Conservation (phyloP, 2,329 filamentous ascomycete species). For the Alternaria ethzedia region DNA sequence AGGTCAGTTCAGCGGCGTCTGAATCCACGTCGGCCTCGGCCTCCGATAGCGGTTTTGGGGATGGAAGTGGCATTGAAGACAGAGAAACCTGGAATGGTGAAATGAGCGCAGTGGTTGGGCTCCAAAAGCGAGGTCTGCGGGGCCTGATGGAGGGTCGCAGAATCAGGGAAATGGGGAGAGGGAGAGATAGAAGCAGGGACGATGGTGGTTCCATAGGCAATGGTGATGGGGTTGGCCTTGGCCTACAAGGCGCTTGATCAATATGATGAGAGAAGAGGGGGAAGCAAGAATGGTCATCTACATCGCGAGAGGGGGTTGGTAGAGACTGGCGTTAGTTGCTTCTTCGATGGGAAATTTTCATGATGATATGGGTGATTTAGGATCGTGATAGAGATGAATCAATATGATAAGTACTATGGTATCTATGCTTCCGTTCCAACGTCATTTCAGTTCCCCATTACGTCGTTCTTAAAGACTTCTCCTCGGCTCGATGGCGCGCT, state of each 20-base stretch:
- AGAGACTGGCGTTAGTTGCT: background rate
- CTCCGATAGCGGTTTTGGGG: conserved; percentile 43
- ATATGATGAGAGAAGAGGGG: background rate
- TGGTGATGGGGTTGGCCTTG: conserved; percentile 37
- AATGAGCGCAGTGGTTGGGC: conserved; percentile 86
- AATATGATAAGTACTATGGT: background rate
- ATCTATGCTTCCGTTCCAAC: background rate
- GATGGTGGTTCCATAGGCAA: conserved; percentile 26
- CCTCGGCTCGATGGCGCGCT: background rate
- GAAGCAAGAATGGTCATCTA: conserved; percentile 7
- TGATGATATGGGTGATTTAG: conserved; percentile 1
- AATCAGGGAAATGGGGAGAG: conserved; percentile 73
- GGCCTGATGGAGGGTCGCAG: conserved; percentile 94
- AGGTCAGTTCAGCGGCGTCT: conserved; percentile 43
- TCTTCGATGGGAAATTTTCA: background rate
- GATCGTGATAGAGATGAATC: background rate
- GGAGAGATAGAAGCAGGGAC: conserved; percentile 43
- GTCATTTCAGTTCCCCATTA: background rate
- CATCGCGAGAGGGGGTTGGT: conserved; percentile 16
- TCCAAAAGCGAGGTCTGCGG: conserved; percentile 91
- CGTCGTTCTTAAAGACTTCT: background rate
- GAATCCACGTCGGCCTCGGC: conserved; percentile 40
- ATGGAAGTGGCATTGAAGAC: conserved; percentile 46
- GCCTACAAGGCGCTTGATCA: conserved; percentile 28
- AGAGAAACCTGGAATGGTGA: conserved; percentile 80